Evolutionary conservation across 2,329 filamentous ascomycete species (phyloP).

Genomic region (Curvularia verruculosa): DNA sequence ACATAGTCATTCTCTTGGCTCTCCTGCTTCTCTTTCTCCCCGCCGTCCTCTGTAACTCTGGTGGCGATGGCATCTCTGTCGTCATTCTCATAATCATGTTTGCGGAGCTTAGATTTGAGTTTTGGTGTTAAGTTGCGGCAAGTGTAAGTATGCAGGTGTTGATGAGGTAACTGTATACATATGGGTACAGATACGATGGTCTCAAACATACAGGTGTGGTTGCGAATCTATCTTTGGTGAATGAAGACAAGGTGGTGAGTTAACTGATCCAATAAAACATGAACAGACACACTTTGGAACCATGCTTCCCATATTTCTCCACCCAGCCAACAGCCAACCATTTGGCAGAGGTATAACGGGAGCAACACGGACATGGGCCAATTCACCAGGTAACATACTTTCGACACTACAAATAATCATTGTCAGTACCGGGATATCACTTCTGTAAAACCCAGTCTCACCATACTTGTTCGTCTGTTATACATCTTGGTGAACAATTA

Average conservation of each 20-base stretch:
- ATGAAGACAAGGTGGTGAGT: not conserved
- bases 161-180: not conserved
- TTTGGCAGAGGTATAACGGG: too few relatives aligned
- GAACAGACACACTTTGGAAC: not conserved
- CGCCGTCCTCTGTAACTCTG: too few relatives aligned
- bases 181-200: not conserved
- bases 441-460: not conserved
- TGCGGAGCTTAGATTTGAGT: not conserved
- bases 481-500: not conserved
- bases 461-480: not conserved
- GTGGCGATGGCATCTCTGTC: too few relatives aligned
- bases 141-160: not conserved
- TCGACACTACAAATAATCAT: not conserved
- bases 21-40: too few relatives aligned
- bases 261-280: not conserved
- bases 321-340: too few relatives aligned
- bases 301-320: too few relatives aligned
- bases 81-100: too few relatives aligned
- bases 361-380: too few relatives aligned
- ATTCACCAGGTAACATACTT: too few relatives aligned
- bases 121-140: not conserved
- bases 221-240: not conserved
- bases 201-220: not conserved
- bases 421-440: not conserved
- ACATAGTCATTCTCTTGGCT: too few relatives aligned